These are phyloP conservation scores for Rosa chinensis DNA, from an alignment of 306 rosid genomes.

Conservation along the genomic window DNA sequence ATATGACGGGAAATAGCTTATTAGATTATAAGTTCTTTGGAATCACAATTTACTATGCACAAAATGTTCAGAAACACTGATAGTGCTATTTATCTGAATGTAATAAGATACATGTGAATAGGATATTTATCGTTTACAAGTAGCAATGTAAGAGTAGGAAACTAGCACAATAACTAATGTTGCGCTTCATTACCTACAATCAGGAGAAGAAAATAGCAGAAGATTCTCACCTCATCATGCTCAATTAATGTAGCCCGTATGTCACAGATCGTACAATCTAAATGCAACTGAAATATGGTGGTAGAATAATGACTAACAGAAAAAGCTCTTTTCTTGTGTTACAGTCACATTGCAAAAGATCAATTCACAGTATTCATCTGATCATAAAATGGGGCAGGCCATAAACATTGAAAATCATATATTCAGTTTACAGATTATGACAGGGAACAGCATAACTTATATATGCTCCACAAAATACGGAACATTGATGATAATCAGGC, in stretches of 20 bases:
- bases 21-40: neutral
- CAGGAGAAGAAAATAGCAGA: neutral
- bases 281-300: constrained; percentile 54
- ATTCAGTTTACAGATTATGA: too few relatives aligned
- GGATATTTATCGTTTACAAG: neutral
- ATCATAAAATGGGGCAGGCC: too few relatives aligned
- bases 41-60: neutral
- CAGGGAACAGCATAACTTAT: too few relatives aligned
- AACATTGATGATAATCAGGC: too few relatives aligned
- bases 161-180: neutral
- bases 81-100: neutral
- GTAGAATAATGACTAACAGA: too few relatives aligned
- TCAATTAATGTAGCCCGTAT: constrained; percentile 56
- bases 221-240: constrained; percentile 43
- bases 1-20: neutral
- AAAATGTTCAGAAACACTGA: neutral
- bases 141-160: neutral
- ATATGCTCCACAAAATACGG: too few relatives aligned
- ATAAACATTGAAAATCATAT: too few relatives aligned
- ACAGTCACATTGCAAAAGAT: too few relatives aligned
- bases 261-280: constrained; percentile 63
- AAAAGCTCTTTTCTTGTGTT: too few relatives aligned
- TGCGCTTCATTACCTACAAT: neutral
- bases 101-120: neutral
- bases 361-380: too few relatives aligned